phyloP scores from a whole-genome alignment of 1,284 basidiomycete genomes.

The Somion occarium region DNA sequence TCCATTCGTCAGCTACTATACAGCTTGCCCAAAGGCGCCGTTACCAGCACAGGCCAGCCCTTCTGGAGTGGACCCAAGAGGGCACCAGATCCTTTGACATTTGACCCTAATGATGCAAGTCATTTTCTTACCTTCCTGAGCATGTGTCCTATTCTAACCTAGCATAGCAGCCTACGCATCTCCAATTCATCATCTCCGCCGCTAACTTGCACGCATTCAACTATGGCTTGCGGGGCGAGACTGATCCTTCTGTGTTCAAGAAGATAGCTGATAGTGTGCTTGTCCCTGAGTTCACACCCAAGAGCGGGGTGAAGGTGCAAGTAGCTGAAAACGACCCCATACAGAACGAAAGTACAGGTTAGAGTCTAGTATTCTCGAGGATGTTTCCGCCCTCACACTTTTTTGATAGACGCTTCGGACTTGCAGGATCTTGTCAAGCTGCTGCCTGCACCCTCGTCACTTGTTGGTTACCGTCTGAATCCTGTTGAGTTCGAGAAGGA shows the following conservation, averaged over 20 bases:
- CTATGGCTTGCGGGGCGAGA: slow-evolving; percentile 93
- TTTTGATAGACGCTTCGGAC: too few species aligned
- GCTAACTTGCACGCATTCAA: slow-evolving; percentile 98
- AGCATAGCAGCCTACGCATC: slow-evolving; percentile 67
- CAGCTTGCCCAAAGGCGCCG: slow-evolving; percentile 92
- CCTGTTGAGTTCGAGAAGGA: slow-evolving; percentile 99
- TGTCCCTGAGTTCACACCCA: slow-evolving; percentile 93
- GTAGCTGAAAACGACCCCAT: slow-evolving; percentile 91
- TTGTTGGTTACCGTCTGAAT: slow-evolving; percentile 91
- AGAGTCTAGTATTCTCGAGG: too few species aligned
- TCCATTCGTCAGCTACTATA: slow-evolving; percentile 91
- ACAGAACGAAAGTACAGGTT: slow-evolving; percentile 37
- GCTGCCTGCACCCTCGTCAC: slow-evolving; percentile 82
- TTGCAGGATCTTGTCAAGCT: slow-evolving; percentile 54
- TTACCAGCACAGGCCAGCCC: slow-evolving; percentile 87
- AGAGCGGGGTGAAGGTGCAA: slow-evolving; percentile 91
- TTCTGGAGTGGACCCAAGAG: slow-evolving; percentile 99
- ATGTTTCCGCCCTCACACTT: too few species aligned
- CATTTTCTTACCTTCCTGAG: background rate
- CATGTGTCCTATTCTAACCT: background rate
- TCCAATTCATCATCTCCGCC: slow-evolving; percentile 88
- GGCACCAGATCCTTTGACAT: slow-evolving; percentile 90
- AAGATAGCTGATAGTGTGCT: slow-evolving; percentile 83
- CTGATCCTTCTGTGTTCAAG: slow-evolving; percentile 76
- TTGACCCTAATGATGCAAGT: slow-evolving; percentile 83